Conservation (phyloP, 2,329 filamentous ascomycete genomes). For the Hysterium pulicare region DNA sequence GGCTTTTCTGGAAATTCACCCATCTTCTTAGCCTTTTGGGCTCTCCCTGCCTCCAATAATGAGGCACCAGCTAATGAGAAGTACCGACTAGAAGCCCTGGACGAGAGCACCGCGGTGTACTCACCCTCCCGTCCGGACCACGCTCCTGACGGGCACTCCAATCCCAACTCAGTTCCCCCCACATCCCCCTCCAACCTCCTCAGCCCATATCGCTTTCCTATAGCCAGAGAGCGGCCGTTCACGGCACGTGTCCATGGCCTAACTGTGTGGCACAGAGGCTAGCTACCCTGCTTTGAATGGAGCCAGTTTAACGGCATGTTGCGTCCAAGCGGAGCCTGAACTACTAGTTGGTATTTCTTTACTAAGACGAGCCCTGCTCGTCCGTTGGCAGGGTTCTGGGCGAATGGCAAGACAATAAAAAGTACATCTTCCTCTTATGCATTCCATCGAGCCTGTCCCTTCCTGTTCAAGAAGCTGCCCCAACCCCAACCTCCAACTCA, state of each 20-base stretch:
- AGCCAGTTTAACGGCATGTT: slow-evolving; percentile 2
- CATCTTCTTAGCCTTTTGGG: background rate
- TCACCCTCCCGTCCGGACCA: slow-evolving; percentile 11
- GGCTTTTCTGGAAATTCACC: slow-evolving; percentile 1
- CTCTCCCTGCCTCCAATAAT: no score
- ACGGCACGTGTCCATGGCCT: slow-evolving; percentile 1
- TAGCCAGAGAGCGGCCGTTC: background rate
- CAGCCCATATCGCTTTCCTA: background rate
- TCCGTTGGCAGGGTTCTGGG: background rate
- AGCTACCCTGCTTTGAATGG: background rate
- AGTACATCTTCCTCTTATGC: slow-evolving; percentile 4
- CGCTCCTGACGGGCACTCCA: slow-evolving; percentile 5
- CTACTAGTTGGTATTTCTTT: slow-evolving; percentile 1
- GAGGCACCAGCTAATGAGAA: slow-evolving; percentile 38
- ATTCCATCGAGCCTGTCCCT: background rate
- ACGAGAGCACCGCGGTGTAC: slow-evolving; percentile 15
- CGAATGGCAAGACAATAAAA: slow-evolving; percentile 6
- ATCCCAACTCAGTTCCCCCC: slow-evolving; percentile 4
- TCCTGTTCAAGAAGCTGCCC: slow-evolving; percentile 1
- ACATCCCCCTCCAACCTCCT: background rate
- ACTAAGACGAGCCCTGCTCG: slow-evolving; percentile 1
- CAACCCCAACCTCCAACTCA: background rate
- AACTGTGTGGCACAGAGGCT: slow-evolving; percentile 2
- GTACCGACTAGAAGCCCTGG: slow-evolving; percentile 19
- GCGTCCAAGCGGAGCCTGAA: background rate